Evolutionary conservation across 768 basidiomycete genomes (phyloP).

Genomic region (Boletus rufocinnamomeus): DNA sequence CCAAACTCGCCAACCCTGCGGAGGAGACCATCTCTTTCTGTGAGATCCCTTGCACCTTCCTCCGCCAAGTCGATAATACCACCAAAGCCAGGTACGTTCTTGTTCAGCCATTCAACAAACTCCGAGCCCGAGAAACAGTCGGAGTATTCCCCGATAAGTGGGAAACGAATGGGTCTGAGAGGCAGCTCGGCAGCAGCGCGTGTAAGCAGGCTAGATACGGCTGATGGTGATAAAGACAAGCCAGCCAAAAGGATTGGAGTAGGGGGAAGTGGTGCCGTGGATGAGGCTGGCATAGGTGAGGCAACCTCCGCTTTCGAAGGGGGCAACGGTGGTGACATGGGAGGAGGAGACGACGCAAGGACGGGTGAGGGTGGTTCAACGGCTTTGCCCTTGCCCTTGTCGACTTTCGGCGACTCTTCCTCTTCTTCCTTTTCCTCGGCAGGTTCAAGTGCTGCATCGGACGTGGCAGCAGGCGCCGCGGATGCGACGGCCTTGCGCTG

Average conservation of each 20-base stretch:
- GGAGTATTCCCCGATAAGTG: conserved; percentile 80
- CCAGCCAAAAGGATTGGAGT: conserved; percentile 75
- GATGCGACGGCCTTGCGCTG: conserved; percentile 53
- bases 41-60: conserved; percentile 59
- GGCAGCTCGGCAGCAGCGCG: conserved; percentile 74
- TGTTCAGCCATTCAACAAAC: conserved; percentile 81
- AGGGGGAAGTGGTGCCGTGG: conserved; percentile 42
- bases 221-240: conserved; percentile 61
- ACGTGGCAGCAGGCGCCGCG: conserved; percentile 31
- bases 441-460: conserved; percentile 25
- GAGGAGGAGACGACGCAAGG: conserved; percentile 55
- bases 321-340: conserved; percentile 62
- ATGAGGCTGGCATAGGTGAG: conserved; percentile 31
- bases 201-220: conserved; percentile 67
- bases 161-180: conserved; percentile 70
- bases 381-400: conserved; percentile 82
- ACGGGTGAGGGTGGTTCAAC: conserved; percentile 40
- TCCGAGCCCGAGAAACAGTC: conserved; percentile 90
- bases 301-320: conserved; percentile 44
- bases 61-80: conserved; percentile 80
- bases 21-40: conserved; percentile 55
- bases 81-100: conserved; percentile 74
- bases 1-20: conserved; percentile 82
- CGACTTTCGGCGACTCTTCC: conserved; percentile 53
- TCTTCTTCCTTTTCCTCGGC: conserved; percentile 37